Evolutionary conservation across 768 basidiomycete species (phyloP).

Genomic region (Gymnopilus dilepis): DNA sequence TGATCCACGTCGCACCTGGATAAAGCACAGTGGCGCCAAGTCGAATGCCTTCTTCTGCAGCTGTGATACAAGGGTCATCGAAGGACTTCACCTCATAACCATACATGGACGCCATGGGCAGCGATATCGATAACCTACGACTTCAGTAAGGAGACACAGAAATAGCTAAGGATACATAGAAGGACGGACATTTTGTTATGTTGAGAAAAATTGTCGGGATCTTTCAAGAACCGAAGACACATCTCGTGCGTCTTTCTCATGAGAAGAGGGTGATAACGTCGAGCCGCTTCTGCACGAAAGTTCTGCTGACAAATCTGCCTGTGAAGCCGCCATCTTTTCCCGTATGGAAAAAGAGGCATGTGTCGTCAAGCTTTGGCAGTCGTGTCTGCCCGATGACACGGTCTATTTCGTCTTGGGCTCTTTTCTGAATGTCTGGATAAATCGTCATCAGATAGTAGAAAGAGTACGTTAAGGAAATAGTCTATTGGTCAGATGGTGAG

Average conservation of each 20-base stretch:
- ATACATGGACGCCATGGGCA: slow-evolving; percentile 17
- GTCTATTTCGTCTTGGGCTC: slow-evolving; percentile 40
- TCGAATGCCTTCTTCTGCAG: neutral
- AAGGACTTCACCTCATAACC: slow-evolving; percentile 14
- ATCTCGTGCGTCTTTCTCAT: slow-evolving; percentile 16
- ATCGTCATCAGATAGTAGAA: slow-evolving; percentile 36
- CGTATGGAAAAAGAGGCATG: slow-evolving; percentile 33
- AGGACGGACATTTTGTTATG: slow-evolving; percentile 23
- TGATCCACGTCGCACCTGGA: slow-evolving; percentile 15
- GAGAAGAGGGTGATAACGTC: slow-evolving; percentile 33
- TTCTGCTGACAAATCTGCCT: slow-evolving; percentile 42
- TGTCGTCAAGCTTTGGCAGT: slow-evolving; percentile 33
- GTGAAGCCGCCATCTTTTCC: slow-evolving; percentile 42
- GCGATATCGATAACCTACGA: slow-evolving; percentile 17
- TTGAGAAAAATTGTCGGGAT: slow-evolving; percentile 23
- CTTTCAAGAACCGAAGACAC: slow-evolving; percentile 35
- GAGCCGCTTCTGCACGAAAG: slow-evolving; percentile 33
- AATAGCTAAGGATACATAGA: too few species aligned
- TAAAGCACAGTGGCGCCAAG: slow-evolving; percentile 3
- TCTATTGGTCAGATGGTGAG: slow-evolving; percentile 9
- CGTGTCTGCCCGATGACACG: slow-evolving; percentile 32
- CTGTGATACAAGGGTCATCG: slow-evolving; percentile 7
- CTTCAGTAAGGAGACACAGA: too few species aligned
- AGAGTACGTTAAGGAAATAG: slow-evolving; percentile 18
- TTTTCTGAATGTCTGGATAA: slow-evolving; percentile 34